phyloP scores from a whole-genome alignment of 306 rosid species.

The Trifolium pratense region DNA sequence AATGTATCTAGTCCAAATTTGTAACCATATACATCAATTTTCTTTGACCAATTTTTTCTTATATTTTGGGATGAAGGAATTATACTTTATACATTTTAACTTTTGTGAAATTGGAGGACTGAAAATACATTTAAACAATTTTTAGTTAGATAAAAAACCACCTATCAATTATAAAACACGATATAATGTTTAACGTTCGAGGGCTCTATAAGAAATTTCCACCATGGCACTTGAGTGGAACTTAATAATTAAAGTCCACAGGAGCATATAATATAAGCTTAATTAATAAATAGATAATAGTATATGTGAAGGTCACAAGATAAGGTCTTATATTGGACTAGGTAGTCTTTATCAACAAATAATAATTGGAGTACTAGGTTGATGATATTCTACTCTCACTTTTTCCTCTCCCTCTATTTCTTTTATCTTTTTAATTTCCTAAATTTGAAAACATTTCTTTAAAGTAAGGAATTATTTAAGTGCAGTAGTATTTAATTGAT shows the following conservation, averaged over 20 bases:
- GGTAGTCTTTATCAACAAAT: no score
- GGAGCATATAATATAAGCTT: neutral
- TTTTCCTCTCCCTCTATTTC: neutral
- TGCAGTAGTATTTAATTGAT: neutral
- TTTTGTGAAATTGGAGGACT: neutral
- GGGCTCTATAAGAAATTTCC: neutral
- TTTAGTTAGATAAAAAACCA: neutral
- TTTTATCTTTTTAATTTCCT: neutral
- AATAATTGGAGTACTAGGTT: constrained; percentile 4
- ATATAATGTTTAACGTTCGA: neutral
- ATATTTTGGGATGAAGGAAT: no score
- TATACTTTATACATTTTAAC: no score
- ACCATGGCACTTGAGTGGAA: neutral
- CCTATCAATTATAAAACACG: neutral
- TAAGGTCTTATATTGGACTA: neutral
- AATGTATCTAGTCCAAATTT: no score
- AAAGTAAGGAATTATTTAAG: neutral
- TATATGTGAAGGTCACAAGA: neutral
- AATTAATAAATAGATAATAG: neutral
- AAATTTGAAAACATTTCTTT: neutral
- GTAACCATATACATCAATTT: no score
- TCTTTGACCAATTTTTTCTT: no score
- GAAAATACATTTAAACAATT: neutral
- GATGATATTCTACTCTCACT: neutral
- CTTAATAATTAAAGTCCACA: no score